Conservation (phyloP, 1,284 basidiomycete genomes). For the Acaromyces ingoldii region DNA sequence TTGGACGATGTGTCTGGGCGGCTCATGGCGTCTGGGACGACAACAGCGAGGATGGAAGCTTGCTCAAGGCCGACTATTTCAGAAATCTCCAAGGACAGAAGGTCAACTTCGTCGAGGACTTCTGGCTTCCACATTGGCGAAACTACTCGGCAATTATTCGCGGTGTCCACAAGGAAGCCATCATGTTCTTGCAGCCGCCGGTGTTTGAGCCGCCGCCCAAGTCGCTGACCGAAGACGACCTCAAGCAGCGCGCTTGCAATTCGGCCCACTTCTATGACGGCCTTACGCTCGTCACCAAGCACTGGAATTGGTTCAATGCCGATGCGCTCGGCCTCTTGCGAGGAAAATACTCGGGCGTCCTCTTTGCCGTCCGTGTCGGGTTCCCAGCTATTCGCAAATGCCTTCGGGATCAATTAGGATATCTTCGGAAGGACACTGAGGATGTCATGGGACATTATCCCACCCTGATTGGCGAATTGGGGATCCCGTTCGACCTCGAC, state of each 20-base stretch:
- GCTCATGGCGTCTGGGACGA: slow-evolving; percentile 86
- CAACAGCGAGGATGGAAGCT: slow-evolving; percentile 61
- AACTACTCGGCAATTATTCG: slow-evolving; percentile 66
- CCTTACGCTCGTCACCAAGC: slow-evolving; percentile 58
- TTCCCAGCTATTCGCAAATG: slow-evolving; percentile 74
- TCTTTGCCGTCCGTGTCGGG: slow-evolving; percentile 64
- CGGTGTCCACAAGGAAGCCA: slow-evolving; percentile 70
- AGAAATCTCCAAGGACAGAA: slow-evolving; percentile 11
- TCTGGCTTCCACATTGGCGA: slow-evolving; percentile 74
- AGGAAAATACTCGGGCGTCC: slow-evolving; percentile 67
- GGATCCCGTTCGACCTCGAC: slow-evolving; percentile 90
- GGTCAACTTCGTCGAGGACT: slow-evolving; percentile 69
- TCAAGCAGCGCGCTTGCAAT: slow-evolving; percentile 70
- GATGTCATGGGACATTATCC: slow-evolving; percentile 67
- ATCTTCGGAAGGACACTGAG: slow-evolving; percentile 67
- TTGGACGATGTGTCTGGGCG: slow-evolving; percentile 84
- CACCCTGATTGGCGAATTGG: slow-evolving; percentile 91
- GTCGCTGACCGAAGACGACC: slow-evolving; percentile 59
- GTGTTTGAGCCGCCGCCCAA: slow-evolving; percentile 73
- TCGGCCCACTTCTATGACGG: slow-evolving; percentile 94
- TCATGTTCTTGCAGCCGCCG: slow-evolving; percentile 85
- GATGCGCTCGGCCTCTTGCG: slow-evolving; percentile 67
- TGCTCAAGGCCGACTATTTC: slow-evolving; percentile 79
- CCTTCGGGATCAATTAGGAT: slow-evolving; percentile 75
- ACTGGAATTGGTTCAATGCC: slow-evolving; percentile 80